These are phyloP conservation scores for Phellinidium pouzarii DNA, from an alignment of 1,284 basidiomycete species.

Conservation along the genomic window DNA sequence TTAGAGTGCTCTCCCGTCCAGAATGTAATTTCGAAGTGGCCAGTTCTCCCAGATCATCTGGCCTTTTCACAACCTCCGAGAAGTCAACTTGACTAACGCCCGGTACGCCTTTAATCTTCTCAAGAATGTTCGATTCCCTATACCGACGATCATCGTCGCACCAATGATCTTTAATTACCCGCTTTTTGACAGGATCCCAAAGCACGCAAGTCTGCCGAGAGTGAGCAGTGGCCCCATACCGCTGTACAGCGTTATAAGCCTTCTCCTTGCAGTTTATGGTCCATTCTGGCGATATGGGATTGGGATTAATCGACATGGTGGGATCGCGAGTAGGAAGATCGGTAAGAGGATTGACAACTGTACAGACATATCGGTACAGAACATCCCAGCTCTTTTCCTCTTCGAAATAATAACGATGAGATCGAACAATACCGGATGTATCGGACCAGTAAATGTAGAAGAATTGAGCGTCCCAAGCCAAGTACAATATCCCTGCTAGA, in stretches of 20 bases:
- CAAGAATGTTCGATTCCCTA: not conserved
- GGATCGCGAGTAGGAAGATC: not conserved
- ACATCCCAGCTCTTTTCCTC: not conserved
- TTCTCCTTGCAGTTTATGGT: not conserved
- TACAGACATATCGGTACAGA: too few relatives aligned
- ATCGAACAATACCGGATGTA: not conserved
- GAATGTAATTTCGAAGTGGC: too few relatives aligned
- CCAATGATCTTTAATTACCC: not conserved
- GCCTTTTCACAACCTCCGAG: too few relatives aligned
- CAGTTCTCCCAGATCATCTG: too few relatives aligned
- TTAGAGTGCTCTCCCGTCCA: too few relatives aligned
- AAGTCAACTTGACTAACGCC: too few relatives aligned
- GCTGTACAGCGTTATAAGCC: not conserved
- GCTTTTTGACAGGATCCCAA: not conserved
- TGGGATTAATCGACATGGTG: not conserved
- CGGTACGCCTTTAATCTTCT: too few relatives aligned
- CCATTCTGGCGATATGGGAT: not conserved
- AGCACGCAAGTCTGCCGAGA: not conserved
- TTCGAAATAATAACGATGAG: not conserved
- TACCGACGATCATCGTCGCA: not conserved
- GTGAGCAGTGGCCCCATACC: too few relatives aligned
- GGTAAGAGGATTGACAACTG: not conserved
- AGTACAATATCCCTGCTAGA: not conserved
- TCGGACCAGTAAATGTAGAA: not conserved
- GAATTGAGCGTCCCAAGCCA: not conserved